These are phyloP conservation scores for Lanmaoa rubissima DNA, from an alignment of 768 basidiomycete genomes.

Conservation along the genomic window DNA sequence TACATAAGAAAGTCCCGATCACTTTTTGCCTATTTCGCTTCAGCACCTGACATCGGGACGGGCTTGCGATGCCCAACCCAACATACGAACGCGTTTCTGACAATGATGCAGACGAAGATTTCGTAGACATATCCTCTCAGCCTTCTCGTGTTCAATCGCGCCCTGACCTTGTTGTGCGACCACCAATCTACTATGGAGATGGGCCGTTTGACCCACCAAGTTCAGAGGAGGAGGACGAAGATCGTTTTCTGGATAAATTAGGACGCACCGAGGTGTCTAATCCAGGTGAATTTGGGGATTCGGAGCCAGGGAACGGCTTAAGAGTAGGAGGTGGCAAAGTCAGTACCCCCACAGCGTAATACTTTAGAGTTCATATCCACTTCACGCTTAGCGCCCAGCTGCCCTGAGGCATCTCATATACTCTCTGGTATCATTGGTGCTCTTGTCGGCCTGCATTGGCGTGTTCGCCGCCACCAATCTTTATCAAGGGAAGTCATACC, in stretches of 20 bases:
- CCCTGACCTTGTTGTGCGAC: conserved; percentile 24
- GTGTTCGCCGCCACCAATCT: conserved; percentile 66
- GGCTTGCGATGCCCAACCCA: conserved; percentile 25
- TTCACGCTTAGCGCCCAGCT: conserved; percentile 40
- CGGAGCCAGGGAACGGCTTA: conserved; percentile 32
- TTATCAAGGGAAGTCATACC: conserved; percentile 59
- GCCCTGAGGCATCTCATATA: conserved; percentile 63
- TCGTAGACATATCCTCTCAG: conserved; percentile 7
- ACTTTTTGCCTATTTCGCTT: conserved; percentile 9
- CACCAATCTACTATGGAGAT: conserved; percentile 64
- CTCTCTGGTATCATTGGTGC: conserved; percentile 56
- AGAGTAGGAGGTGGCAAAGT: conserved; percentile 40
- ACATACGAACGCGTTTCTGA: conserved; percentile 32
- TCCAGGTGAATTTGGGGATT: conserved; percentile 14
- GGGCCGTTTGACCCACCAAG: conserved; percentile 77
- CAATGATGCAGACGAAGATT: conserved; percentile 25
- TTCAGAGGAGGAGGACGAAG: conserved; percentile 69
- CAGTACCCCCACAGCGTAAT: conserved; percentile 12
- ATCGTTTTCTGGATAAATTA: conserved; percentile 47
- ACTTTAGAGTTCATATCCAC: conserved; percentile 7
- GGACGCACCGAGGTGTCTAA: conserved; percentile 1
- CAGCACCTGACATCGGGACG: not conserved
- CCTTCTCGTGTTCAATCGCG: not conserved
- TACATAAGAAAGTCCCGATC: conserved; percentile 15
- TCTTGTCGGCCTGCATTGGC: conserved; percentile 67